Conservation (phyloP, 1,284 basidiomycete genomes). For the Tranzscheliella williamsii region DNA sequence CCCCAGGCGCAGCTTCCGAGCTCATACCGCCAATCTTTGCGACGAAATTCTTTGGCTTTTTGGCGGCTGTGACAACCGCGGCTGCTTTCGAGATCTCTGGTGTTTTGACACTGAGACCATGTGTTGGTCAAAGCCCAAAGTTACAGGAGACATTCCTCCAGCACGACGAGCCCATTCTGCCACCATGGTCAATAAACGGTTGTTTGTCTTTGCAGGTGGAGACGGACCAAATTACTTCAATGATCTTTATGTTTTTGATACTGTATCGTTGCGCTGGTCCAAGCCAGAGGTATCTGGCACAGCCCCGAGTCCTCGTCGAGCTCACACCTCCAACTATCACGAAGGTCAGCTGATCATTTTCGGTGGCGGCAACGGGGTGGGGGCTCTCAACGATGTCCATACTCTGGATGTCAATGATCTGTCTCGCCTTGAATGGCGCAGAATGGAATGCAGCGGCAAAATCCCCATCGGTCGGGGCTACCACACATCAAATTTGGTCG, state of each 20-base stretch:
- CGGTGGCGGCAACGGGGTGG: slow-evolving; percentile 86
- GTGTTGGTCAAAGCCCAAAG: slow-evolving; percentile 71
- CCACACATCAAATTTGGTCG: slow-evolving; percentile 84
- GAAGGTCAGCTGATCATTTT: slow-evolving; percentile 79
- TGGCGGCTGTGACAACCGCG: slow-evolving; percentile 82
- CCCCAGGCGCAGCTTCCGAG: slow-evolving; percentile 75
- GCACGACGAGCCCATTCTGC: slow-evolving; percentile 85
- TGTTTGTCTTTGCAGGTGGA: slow-evolving; percentile 84
- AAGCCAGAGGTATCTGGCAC: slow-evolving; percentile 42
- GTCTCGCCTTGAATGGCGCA: slow-evolving; percentile 70
- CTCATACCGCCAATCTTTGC: slow-evolving; percentile 81
- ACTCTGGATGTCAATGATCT: slow-evolving; percentile 72
- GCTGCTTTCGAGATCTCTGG: slow-evolving; percentile 76
- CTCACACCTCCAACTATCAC: slow-evolving; percentile 81
- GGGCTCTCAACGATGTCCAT: slow-evolving; percentile 87
- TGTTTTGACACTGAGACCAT: slow-evolving; percentile 88
- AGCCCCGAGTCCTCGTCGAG: slow-evolving; percentile 73
- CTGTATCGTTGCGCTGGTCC: slow-evolving; percentile 59
- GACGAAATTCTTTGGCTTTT: slow-evolving; percentile 82
- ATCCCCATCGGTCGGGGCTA: slow-evolving; percentile 74
- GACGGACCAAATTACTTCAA: slow-evolving; percentile 69
- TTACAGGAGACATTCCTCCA: slow-evolving; percentile 36
- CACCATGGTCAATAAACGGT: slow-evolving; percentile 75
- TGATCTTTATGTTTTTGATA: slow-evolving; percentile 80
- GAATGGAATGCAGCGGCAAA: slow-evolving; percentile 44